Evolutionary conservation across 345 rosid species (phyloP), one percentile per base, ranked within the genome.

Genomic region (Clausena lansium): DNA sequence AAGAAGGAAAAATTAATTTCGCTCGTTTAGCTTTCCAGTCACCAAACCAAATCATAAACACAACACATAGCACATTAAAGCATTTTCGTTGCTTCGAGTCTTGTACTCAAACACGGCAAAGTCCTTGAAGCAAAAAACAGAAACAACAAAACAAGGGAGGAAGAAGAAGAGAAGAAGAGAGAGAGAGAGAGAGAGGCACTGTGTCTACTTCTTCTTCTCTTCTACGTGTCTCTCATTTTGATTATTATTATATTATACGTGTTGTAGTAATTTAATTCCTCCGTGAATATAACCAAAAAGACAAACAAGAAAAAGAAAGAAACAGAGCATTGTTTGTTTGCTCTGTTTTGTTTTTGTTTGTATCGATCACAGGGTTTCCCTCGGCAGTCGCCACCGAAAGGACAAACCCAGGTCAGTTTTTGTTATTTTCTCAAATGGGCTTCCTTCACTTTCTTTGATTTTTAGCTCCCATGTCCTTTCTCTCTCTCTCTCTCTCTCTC

Each of bases 361-460:
- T 50, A 65, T 81, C 74, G 35, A 75, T 84, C 78, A 76, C 81
- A 84, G 74, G 78, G 67, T 28, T 70, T 78, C 74, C 80, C 79
- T 86, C 76, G 81, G 59, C 75, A 82, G 80, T 82, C 83, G 15
- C 70, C 78, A 76, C 73, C 71, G 52, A 38, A 58, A 79, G 78
- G 75, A 67, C 28, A 36, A 70, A 67, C 69, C 79, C 80, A 63
- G 84, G 87, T 84, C 75, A 72, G 78, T 72, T 82, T 77, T 80
- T 76, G 79, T 52, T 52, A 25, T 77, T 82, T 83, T 74, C 78
- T 66, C 55, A 4, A 41, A 20, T 76, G 78, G 79, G 81, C 38
- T 70, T 61, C 70, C 4, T 80, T 69, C 70, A 27, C 9, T 63
- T 63, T 79, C 74, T 79, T 19, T 71, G 82, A 64, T 79, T 50